Percentiles rank a stretch among this genome's conserved stretches.
These are phyloP conservation scores for Silene uniflora DNA, from an alignment of 148 eudicot species.

Conservation along the genomic window DNA sequence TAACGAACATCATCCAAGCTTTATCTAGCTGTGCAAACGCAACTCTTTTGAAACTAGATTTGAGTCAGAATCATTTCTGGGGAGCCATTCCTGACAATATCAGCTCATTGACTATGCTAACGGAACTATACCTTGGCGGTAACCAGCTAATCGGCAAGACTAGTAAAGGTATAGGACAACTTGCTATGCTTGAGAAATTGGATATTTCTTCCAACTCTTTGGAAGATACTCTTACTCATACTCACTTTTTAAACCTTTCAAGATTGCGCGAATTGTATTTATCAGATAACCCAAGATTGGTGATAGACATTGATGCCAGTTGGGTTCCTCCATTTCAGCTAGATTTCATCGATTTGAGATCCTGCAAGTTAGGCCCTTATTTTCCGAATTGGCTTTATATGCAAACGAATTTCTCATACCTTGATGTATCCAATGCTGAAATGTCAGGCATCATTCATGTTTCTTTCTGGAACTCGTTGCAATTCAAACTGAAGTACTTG, in stretches of 20 bases:
- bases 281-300: too few species aligned
- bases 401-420: slow-evolving; percentile 4
- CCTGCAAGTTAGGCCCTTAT: slow-evolving; percentile 10
- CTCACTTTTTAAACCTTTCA: too few species aligned
- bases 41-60: slow-evolving; percentile 6
- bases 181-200: slow-evolving; percentile 25
- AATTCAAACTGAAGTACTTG: not conserved
- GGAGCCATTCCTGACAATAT: too few species aligned
- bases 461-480: slow-evolving; percentile 5
- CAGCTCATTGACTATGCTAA: too few species aligned
- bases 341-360: not conserved
- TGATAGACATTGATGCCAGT: not conserved
- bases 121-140: not conserved
- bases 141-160: slow-evolving; percentile 24
- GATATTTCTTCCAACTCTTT: too few species aligned
- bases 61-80: not conserved
- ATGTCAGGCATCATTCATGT: too few species aligned
- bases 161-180: slow-evolving; percentile 12
- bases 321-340: slow-evolving; percentile 18
- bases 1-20: slow-evolving; percentile 1
- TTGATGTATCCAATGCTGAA: slow-evolving; percentile 10
- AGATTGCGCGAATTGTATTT: too few species aligned
- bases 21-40: slow-evolving; percentile 18
- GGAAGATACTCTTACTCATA: too few species aligned
- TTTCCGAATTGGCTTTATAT: too few species aligned